These are phyloP conservation scores for Wallacemonas sp. DNA, from an alignment of 208 protist species.

Conservation along the genomic window DNA sequence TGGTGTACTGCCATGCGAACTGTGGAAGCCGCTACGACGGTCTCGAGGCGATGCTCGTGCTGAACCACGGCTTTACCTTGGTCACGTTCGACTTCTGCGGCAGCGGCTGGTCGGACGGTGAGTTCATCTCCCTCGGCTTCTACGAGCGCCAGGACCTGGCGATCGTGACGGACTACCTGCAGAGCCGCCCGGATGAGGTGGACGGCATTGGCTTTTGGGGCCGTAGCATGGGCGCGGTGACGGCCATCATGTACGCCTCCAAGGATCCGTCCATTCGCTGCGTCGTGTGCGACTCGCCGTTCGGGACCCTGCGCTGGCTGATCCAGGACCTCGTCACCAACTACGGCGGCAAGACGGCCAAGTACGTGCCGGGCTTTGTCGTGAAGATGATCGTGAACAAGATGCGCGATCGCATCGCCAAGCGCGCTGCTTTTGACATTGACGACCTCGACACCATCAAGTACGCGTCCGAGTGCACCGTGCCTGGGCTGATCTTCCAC, in stretches of 20 bases:
- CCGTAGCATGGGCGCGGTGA: slow-evolving; percentile 95
- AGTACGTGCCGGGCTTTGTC: slow-evolving; percentile 74
- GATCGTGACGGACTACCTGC: slow-evolving; percentile 86
- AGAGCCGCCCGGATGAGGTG: slow-evolving; percentile 52
- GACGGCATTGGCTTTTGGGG: slow-evolving; percentile 90
- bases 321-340: slow-evolving; percentile 81
- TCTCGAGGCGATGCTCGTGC: slow-evolving; percentile 78
- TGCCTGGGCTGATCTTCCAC: slow-evolving; percentile 92
- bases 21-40: slow-evolving; percentile 81
- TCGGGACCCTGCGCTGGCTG: slow-evolving; percentile 81
- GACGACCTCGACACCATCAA: slow-evolving; percentile 86
- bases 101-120: slow-evolving; percentile 91
- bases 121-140: slow-evolving; percentile 95
- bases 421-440: slow-evolving; percentile 93
- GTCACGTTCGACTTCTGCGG: slow-evolving; percentile 94
- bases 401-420: slow-evolving; percentile 87
- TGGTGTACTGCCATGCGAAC: slow-evolving; percentile 93
- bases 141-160: slow-evolving; percentile 95
- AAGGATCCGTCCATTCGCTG: slow-evolving; percentile 89
- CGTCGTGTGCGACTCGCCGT: slow-evolving; percentile 95
- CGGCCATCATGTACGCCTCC: slow-evolving; percentile 93
- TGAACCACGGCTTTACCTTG: slow-evolving; percentile 87
- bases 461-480: slow-evolving; percentile 77
- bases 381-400: slow-evolving; percentile 77
- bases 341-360: slow-evolving; percentile 39